Percentiles rank a stretch among this genome's conserved stretches.
phyloP scores from a whole-genome alignment of 352 stramenopile species.

The Pythium scleroteichum region DNA sequence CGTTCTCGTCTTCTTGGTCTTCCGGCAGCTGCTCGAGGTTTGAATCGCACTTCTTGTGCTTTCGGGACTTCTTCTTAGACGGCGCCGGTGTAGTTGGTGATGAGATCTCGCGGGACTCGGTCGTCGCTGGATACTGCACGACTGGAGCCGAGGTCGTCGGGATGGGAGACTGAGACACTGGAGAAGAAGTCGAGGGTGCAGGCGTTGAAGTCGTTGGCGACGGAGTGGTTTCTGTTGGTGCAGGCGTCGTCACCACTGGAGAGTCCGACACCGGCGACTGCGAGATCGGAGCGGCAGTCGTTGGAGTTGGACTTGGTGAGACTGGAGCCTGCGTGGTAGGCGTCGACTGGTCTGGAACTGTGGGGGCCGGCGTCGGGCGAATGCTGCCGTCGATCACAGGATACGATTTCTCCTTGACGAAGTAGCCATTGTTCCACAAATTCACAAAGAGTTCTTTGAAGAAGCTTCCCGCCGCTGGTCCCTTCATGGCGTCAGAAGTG shows the following conservation, averaged over 20 bases:
- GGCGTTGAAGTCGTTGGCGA: neutral
- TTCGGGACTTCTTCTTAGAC: neutral
- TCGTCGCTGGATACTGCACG: neutral
- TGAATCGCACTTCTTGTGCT: slow-evolving; percentile 1
- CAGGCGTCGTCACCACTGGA: neutral
- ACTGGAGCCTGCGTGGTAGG: neutral
- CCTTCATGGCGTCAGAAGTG: slow-evolving; percentile 49
- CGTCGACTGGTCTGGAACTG: neutral
- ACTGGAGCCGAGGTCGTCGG: neutral
- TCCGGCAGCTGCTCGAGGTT: neutral
- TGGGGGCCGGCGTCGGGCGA: slow-evolving; percentile 5
- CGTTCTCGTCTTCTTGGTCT: neutral
- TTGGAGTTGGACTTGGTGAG: slow-evolving; percentile 3
- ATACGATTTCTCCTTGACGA: slow-evolving; percentile 46
- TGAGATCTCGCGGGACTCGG: neutral
- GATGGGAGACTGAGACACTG: too few species aligned
- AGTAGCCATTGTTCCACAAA: slow-evolving; percentile 72
- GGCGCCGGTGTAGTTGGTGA: neutral
- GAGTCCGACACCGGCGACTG: neutral
- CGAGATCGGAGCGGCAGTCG: neutral
- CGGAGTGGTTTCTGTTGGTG: neutral
- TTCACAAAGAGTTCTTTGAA: slow-evolving; percentile 55
- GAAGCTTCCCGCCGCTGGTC: slow-evolving; percentile 54
- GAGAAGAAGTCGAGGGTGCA: too few species aligned
- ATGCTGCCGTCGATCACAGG: slow-evolving; percentile 35